Conservation (phyloP, 192 early-diverging fungal species). For the Coemansia asiatica region DNA sequence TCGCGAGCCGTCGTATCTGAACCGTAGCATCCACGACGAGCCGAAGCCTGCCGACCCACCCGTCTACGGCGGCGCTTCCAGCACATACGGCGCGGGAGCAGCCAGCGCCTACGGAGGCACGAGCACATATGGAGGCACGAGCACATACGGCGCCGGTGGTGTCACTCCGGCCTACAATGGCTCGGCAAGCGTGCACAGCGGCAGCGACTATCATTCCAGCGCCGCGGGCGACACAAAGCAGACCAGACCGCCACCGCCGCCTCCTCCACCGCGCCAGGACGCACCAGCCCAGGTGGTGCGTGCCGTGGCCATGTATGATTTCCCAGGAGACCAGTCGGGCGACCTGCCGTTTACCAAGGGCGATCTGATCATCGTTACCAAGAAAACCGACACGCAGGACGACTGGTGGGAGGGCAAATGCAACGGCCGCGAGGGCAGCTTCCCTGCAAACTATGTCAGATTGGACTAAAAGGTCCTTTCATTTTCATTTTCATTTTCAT, state of each 20-base stretch:
- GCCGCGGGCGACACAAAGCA: slow-evolving; percentile 25
- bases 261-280: slow-evolving; percentile 40
- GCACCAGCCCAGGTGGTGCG: slow-evolving; percentile 25
- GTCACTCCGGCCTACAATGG: slow-evolving; percentile 11
- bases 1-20: slow-evolving; percentile 28
- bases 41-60: slow-evolving; percentile 2
- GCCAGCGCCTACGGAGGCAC: slow-evolving; percentile 12
- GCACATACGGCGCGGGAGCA: slow-evolving; percentile 3
- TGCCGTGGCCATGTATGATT: slow-evolving; percentile 84
- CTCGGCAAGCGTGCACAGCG: slow-evolving; percentile 5
- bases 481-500: not conserved
- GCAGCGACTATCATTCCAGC: slow-evolving; percentile 24
- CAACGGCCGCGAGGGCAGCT: slow-evolving; percentile 64
- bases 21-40: slow-evolving; percentile 24
- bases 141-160: not conserved
- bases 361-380: slow-evolving; percentile 78
- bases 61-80: slow-evolving; percentile 5
- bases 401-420: slow-evolving; percentile 91
- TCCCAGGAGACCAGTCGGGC: slow-evolving; percentile 71
- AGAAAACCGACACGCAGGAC: slow-evolving; percentile 67
- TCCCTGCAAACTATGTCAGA: slow-evolving; percentile 80
- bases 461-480: slow-evolving; percentile 9
- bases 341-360: slow-evolving; percentile 85
- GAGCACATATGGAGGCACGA: slow-evolving; percentile 9
- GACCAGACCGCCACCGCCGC: slow-evolving; percentile 37